Base-by-base conservation (phyloP, 148 eudicot species). In the Spergularia marina region DNA sequence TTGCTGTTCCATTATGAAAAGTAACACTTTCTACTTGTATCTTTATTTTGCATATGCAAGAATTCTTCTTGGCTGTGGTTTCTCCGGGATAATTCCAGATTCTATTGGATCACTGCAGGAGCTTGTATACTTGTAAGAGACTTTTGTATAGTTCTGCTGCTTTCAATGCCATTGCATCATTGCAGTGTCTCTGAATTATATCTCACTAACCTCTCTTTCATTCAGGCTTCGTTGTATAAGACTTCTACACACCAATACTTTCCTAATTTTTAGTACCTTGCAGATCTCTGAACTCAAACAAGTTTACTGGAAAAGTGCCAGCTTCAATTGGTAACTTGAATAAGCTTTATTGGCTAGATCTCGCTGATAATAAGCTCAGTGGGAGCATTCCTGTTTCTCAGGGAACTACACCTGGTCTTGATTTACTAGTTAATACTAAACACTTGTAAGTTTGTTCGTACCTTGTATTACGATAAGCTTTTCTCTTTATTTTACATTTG, bases 301-400 rank as follows among this genome's bases (percentile, higher is more conserved):
- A 64, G 75, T 94, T 94, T 76, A 85, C 71, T 57, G 97, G 98
- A 68, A 58, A 66, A 16, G 83, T 94, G 62, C 96, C 98, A 20
- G 76, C 86, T 53, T 82, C 96, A 44, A 77, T 94, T 59, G 98
- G 98, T 47, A 87, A 86, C 73, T 68, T 94, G 52, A 65, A 80
- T 12, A 83, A 64, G 0, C 88, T 91, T 62, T 81, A 78, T 70
- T 94, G 97, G 97, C 80, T 94, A 70, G 98, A 94, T 83, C 74
- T 94, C 62, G 82, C 94, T 66, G 85, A 86, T 68, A 94, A 94
- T 81, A 59, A 81, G 82, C 91, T 94, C 64, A 82, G 47, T 68
- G 98, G 97, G 58, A 83, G 72, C 41, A 85, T 94, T 66, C 98
- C 98, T 9, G 89, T 91, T 62, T 90, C 98, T 54, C 65, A n/a